These are phyloP conservation scores for Elongisporangium anandrum DNA, from an alignment of 352 stramenopile species.

Conservation along the genomic window DNA sequence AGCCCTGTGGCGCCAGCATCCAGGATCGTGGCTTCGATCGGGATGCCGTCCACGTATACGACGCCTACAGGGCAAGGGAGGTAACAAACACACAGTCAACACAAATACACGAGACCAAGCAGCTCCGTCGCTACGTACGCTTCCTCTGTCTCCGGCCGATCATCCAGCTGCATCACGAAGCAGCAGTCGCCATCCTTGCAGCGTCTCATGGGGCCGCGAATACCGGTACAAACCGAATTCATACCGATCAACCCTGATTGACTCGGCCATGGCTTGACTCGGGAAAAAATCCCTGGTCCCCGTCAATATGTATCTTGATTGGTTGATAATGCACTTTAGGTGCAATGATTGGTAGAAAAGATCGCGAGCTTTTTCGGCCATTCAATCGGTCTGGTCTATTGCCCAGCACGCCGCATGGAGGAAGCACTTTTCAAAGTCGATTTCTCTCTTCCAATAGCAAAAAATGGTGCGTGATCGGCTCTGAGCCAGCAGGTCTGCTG, in stretches of 20 bases:
- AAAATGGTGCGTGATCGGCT: constrained; percentile 54
- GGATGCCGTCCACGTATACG: constrained; percentile 70
- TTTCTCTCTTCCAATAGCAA: constrained; percentile 67
- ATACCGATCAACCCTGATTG: neutral
- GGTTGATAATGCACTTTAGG: constrained; percentile 7
- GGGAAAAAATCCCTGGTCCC: neutral
- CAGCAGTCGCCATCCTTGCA: constrained; percentile 10
- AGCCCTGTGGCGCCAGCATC: constrained; percentile 39
- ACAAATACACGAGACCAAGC: neutral
- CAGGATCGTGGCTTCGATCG: constrained; percentile 57
- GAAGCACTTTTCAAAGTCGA: constrained; percentile 70
- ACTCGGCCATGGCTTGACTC: neutral
- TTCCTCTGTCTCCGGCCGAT: constrained; percentile 50
- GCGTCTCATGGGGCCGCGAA: constrained; percentile 57
- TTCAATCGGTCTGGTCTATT: constrained; percentile 30
- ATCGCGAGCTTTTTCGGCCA: constrained; percentile 36
- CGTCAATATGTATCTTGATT: constrained; percentile 12
- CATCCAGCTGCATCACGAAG: constrained; percentile 15
- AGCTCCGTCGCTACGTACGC: constrained; percentile 21
- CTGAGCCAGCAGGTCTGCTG: neutral
- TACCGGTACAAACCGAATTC: neutral
- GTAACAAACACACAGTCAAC: neutral
- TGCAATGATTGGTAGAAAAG: constrained; percentile 31
- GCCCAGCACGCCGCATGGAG: constrained; percentile 2
- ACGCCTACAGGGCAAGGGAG: constrained; percentile 25